A percentile compares a stretch with the other conserved stretches of the same genome.
Conservation (phyloP, 805 yeast species). For the Kockiozyma suomiensis region DNA sequence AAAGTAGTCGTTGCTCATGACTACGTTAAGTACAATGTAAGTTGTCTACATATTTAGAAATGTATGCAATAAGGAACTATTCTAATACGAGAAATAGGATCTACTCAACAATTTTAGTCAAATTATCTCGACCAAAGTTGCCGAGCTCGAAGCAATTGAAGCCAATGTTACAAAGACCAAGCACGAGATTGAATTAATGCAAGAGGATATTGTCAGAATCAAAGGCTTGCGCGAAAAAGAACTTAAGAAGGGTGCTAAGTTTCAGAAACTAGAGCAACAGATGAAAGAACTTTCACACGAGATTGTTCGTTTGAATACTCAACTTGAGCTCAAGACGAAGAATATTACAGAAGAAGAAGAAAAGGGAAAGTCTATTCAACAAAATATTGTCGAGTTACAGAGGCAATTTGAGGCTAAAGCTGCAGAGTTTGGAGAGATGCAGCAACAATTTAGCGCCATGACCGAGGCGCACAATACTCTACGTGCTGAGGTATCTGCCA, state of each 20-base stretch:
- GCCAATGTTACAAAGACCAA: conserved; percentile 10
- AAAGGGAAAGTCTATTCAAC: conserved; percentile 44
- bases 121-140: conserved; percentile 12
- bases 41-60: neutral
- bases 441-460: conserved; percentile 50
- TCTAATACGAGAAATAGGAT: conserved; percentile 3
- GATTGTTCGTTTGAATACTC: conserved; percentile 67
- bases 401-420: conserved; percentile 41
- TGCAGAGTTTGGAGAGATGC: conserved; percentile 47
- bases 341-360: conserved; percentile 57
- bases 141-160: conserved; percentile 14
- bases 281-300: conserved; percentile 64
- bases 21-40: conserved; percentile 50
- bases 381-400: conserved; percentile 41
- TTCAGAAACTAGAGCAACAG: conserved; percentile 59
- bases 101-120: conserved; percentile 15
- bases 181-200: conserved; percentile 59
- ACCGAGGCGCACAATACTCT: conserved; percentile 50
- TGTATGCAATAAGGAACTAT: no score
- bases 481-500: conserved; percentile 54
- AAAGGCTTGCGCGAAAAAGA: conserved; percentile 59
- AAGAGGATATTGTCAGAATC: conserved; percentile 60
- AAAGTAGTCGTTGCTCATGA: conserved; percentile 79
- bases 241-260: conserved; percentile 58
- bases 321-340: conserved; percentile 60